A percentile compares a stretch with the other conserved stretches of the same genome.
These are phyloP conservation scores for Avena insularis DNA, from an alignment of 176 grass and related monocot species.

Conservation along the genomic window DNA sequence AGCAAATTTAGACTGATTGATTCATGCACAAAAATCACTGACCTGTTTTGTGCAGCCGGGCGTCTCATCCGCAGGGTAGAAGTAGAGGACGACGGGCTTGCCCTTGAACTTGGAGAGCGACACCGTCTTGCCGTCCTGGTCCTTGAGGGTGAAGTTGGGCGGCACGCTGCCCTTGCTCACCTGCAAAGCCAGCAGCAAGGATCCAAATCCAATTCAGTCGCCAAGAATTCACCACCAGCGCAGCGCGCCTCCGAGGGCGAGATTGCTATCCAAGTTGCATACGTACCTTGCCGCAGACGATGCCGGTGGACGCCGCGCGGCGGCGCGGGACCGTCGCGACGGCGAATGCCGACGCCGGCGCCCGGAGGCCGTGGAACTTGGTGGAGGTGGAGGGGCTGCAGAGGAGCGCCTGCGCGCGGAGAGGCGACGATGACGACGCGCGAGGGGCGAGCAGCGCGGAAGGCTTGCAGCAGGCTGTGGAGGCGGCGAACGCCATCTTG, in stretches of 20 bases:
- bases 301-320: conserved; percentile 35
- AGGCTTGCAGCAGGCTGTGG: conserved; percentile 49
- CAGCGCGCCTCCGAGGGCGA: background rate
- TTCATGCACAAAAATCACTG: background rate
- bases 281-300: conserved; percentile 55
- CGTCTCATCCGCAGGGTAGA: conserved; percentile 94
- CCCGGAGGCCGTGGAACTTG: conserved; percentile 21
- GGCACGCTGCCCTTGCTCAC: conserved; percentile 71
- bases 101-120: conserved; percentile 92
- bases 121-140: conserved; percentile 83
- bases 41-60: conserved; percentile 97
- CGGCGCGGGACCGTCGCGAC: conserved; percentile 6
- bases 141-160: conserved; percentile 77
- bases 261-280: background rate
- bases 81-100: conserved; percentile 87
- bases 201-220: background rate
- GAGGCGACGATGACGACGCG: background rate
- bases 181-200: conserved; percentile 33
- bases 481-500: conserved; percentile 49
- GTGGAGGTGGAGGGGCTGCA: conserved; percentile 46
- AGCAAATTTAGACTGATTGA: too few relatives aligned
- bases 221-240: background rate
- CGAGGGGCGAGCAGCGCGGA: background rate
- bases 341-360: background rate
- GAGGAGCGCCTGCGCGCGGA: conserved; percentile 36